phyloP scores from a whole-genome alignment of 345 rosid genomes.

The Populus euphratica region DNA sequence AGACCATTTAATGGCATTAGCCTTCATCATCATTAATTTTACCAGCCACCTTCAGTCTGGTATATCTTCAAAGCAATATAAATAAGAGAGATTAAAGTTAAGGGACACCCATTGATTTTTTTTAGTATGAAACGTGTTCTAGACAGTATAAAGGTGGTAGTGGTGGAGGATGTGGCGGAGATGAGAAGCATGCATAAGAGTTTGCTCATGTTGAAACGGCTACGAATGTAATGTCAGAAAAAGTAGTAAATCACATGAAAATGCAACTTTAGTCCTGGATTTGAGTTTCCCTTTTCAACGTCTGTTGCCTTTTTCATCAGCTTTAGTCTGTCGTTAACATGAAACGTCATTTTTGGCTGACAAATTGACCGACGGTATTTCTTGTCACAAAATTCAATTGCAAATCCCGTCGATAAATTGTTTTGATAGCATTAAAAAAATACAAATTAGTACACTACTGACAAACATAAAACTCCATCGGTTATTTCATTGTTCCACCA shows the following conservation, averaged over 20 bases:
- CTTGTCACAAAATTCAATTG: too few relatives aligned
- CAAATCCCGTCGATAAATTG: too few relatives aligned
- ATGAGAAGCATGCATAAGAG: background rate
- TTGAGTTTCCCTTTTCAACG: conserved; percentile 10
- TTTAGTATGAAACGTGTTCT: background rate
- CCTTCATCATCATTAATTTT: conserved; percentile 1
- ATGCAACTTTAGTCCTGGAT: conserved; percentile 14
- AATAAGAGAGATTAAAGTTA: background rate
- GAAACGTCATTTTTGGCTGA: too few relatives aligned
- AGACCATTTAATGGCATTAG: background rate
- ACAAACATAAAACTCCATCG: too few relatives aligned
- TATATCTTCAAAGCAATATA: background rate
- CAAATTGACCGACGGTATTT: too few relatives aligned
- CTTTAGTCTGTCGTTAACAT: too few relatives aligned
- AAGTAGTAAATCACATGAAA: conserved; percentile 9
- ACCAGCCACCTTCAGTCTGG: background rate
- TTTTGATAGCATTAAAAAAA: too few relatives aligned
- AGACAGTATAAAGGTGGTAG: background rate
- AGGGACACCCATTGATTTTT: too few relatives aligned
- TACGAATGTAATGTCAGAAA: background rate
- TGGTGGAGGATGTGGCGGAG: background rate
- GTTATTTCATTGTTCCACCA: too few relatives aligned
- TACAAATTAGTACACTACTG: too few relatives aligned
- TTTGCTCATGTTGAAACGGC: conserved; percentile 16
- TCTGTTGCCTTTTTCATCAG: background rate